Base-by-base conservation (phyloP, 345 rosid genomes). In the Noccaea caerulescens region DNA sequence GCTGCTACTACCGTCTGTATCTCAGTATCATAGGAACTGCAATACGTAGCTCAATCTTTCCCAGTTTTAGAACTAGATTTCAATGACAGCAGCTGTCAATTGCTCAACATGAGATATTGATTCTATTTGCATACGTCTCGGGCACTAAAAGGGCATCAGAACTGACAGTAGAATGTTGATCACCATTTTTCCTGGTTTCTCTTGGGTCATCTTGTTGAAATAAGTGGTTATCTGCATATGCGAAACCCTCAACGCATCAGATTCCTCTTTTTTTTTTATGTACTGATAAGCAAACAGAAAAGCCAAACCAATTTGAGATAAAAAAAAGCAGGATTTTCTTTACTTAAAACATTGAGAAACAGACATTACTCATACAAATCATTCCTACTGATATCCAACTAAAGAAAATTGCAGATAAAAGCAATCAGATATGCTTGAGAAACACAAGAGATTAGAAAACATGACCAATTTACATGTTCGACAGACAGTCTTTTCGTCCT, bases 201-300 rank as follows among this genome's bases (percentile, higher is more conserved):
- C n/a, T n/a, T 23, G 27, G 27, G 27, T 23, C 1, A 1, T 23
- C 98, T 64, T 9, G 55, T 10, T 6, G 13, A 50, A 20, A 50
- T 4, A 44, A 44, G 49, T 44, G 20, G 55, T 11, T 51, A 10
- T 34, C 56, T 51, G 57, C 57, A 52, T 25, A 52, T 52, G 0
- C 57, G 25, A 52, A 52, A 10, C 14, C 32, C 5, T 51, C 14
- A 25, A 51, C 2, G 27, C 56, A 51, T 51, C 56, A 51, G 34
- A 51, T 51, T 25, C 56, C 13, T 50, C 8, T n/a, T n/a, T n/a
- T n/a, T n/a, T n/a, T 39, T 39, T 39, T 10, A 39, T 39, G 43
- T 10, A 39, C 1, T 38, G 41, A 39, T 10, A 39, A 6, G n/a
- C 16, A 42, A 1, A 42, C 27, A 12, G 12, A 1, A 42, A 42